Percentiles rank a stretch among this genome's conserved stretches.
phyloP scores from a whole-genome alignment of 805 yeast species.

The Grigorovia yakushimaensis region DNA sequence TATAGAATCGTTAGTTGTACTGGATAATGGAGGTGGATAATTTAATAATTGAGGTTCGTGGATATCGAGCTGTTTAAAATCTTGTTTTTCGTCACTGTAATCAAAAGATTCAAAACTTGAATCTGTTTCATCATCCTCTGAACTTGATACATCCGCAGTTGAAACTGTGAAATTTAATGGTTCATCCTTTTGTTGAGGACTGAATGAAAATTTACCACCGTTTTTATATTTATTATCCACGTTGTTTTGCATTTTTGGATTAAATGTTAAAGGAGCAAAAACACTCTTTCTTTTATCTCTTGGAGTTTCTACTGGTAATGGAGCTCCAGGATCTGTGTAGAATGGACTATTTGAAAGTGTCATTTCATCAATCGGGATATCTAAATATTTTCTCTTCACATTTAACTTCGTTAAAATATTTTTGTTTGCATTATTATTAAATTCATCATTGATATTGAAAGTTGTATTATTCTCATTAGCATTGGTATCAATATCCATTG shows the following conservation, averaged over 20 bases:
- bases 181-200: constrained; percentile 24
- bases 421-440: constrained; percentile 2
- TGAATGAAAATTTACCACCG: constrained; percentile 76
- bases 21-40: constrained; percentile 8
- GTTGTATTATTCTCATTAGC: neutral
- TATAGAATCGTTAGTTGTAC: constrained; percentile 8
- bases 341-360: constrained; percentile 43
- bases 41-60: constrained; percentile 13
- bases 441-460: constrained; percentile 5
- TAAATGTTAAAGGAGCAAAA: constrained; percentile 74
- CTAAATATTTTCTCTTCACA: constrained; percentile 29
- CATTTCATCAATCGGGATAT: constrained; percentile 53
- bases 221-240: constrained; percentile 78
- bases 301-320: constrained; percentile 51
- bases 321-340: constrained; percentile 79
- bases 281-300: constrained; percentile 45
- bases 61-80: constrained; percentile 13
- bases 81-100: constrained; percentile 12
- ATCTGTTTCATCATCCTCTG: constrained; percentile 26
- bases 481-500: neutral
- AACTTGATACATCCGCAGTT: constrained; percentile 23
- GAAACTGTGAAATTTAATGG: constrained; percentile 26
- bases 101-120: constrained; percentile 21
- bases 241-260: constrained; percentile 63
- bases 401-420: constrained; percentile 5